Percentiles rank a stretch among this genome's conserved stretches.
Conservation (phyloP, 257 asterid genomes). For the Lycium barbarum region DNA sequence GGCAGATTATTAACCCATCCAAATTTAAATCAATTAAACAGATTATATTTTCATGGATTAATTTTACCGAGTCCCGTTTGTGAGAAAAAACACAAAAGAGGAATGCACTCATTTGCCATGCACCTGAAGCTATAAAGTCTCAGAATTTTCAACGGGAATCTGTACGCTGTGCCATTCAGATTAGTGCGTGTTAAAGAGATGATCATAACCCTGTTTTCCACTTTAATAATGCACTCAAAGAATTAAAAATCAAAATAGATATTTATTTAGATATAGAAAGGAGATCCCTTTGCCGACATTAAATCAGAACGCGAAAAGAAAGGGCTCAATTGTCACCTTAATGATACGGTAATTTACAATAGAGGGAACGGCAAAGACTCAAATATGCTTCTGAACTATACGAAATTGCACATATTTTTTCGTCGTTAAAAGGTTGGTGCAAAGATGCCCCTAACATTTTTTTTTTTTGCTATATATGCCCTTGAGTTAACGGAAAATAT, state of each 20-base stretch:
- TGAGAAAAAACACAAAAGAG: no score
- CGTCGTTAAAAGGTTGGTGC: no score
- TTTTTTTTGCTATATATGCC: no score
- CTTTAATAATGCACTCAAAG: background rate
- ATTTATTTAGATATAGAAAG: background rate
- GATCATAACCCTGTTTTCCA: background rate
- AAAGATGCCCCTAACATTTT: no score
- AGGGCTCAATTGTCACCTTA: background rate
- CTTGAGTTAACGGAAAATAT: no score
- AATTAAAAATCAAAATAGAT: background rate
- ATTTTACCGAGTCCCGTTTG: no score
- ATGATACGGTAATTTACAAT: background rate
- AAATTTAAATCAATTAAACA: no score
- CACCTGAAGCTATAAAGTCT: background rate
- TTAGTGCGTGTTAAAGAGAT: background rate
- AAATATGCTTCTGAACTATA: no score
- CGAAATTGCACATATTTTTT: no score
- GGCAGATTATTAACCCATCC: no score
- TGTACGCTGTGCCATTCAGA: background rate
- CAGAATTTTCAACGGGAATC: background rate
- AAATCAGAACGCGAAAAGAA: background rate
- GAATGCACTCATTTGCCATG: background rate
- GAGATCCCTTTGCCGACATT: slow-evolving; percentile 1
- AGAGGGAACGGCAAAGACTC: no score
- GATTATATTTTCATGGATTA: no score